phyloP scores from a whole-genome alignment of 257 asterid species.

The Jaltomata sinuosa region DNA sequence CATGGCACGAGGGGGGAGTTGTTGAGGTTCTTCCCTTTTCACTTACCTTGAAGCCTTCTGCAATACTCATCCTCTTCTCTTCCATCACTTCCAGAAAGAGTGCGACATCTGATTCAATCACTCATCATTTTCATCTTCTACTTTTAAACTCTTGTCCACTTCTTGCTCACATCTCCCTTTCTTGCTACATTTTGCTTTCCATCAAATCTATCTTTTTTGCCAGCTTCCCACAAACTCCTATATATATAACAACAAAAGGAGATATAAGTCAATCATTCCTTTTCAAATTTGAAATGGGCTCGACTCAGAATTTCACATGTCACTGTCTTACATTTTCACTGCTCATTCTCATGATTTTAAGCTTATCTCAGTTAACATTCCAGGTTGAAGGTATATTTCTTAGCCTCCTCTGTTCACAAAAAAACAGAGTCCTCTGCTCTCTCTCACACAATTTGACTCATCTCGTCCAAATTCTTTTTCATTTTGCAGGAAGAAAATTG shows the following conservation, averaged over 20 bases:
- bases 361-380: constrained; percentile 26
- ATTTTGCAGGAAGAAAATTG: constrained; percentile 43
- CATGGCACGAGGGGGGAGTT: constrained; percentile 20
- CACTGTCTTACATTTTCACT: constrained; percentile 16
- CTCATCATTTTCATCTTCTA: neutral
- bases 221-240: neutral
- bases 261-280: neutral
- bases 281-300: constrained; percentile 18
- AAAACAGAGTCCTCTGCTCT: neutral
- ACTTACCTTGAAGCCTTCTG: constrained; percentile 7
- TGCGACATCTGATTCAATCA: constrained; percentile 15
- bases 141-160: constrained; percentile 1
- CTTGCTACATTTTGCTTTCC: neutral
- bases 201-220: neutral
- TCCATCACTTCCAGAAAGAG: constrained; percentile 22
- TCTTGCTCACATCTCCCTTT: constrained; percentile 7
- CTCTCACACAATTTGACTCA: neutral
- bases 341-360: constrained; percentile 23
- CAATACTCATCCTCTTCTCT: constrained; percentile 23
- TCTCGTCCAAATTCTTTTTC: neutral
- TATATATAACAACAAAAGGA: neutral
- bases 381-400: constrained; percentile 35
- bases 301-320: constrained; percentile 11
- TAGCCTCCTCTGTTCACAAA: neutral
- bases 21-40: constrained; percentile 4